Base-by-base conservation (phyloP, 2,329 filamentous ascomycete species). In the Aspergillus alliaceus region DNA sequence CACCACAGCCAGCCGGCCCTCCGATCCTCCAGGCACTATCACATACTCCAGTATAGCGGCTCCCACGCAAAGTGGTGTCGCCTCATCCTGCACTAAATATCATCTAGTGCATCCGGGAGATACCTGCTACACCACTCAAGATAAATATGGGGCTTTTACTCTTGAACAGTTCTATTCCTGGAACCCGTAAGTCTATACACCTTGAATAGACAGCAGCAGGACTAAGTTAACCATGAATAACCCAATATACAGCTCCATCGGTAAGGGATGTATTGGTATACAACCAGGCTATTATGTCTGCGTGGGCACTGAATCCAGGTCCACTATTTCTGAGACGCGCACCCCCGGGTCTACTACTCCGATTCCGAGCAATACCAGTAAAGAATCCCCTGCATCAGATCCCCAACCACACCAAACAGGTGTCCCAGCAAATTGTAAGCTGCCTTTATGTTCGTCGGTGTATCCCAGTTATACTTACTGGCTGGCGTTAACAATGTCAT, bases 221-320 rank as follows among this genome's bases (percentile, higher is more conserved):
- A 18, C 1, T 1, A 18, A 37, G 15, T 37, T 2, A 8, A 2
- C 34, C n/a, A 37, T 2, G 11, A 2, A 3, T 37, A 37, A 37
- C 6, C 0, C 37, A 56, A 24, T 6, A 1, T 4, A n/a, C 29
- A 56, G 53, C 6, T 25, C 53, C 18, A 47, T 55, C 14, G 18
- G 40, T 12, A 34, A 25, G 24, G 53, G 42, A 20, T 56, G 53
- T 18, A 29, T 48, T 22, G 47, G 53, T 4, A 20, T 56, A n/a
- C 53, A 51, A 6, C 25, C 53, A 15, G 53, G 37, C 9, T 56
- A 51, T 46, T 56, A 56, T 24, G 47, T 56, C 20, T 56, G 53
- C 6, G 46, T 56, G 20, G 53, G 53, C 6, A 37, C 50, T 20
- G 18, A 8, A 35, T 35, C 34, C 4, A 35, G 1, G 34, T 35